phyloP scores from a whole-genome alignment of 2,329 filamentous ascomycete genomes.

The Anisogramma anomala region DNA sequence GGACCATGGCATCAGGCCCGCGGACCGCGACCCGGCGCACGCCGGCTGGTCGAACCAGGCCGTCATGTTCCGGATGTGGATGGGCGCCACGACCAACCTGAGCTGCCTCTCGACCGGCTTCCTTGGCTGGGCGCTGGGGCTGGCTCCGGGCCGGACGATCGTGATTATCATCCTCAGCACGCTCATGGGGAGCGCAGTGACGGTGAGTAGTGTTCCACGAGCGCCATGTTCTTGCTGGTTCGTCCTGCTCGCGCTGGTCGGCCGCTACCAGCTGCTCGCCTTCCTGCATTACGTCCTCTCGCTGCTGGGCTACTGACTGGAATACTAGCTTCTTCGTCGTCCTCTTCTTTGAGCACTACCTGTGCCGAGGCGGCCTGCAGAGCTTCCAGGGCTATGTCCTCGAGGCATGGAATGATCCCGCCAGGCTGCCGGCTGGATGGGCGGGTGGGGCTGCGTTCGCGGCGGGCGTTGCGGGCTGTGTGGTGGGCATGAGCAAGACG shows the following conservation, averaged over 20 bases:
- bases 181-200: constrained; percentile 30
- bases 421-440: constrained; percentile 31
- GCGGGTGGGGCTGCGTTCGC: constrained; percentile 33
- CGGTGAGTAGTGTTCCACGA: constrained; percentile 26
- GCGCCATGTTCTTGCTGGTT: constrained; percentile 33
- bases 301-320: constrained; percentile 41
- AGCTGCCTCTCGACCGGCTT: constrained; percentile 41
- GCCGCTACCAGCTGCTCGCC: constrained; percentile 29
- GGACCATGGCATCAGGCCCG: constrained; percentile 33
- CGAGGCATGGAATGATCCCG: constrained; percentile 35
- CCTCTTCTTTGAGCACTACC: constrained; percentile 35
- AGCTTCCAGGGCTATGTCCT: constrained; percentile 34
- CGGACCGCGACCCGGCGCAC: constrained; percentile 28
- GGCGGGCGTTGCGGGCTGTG: constrained; percentile 34
- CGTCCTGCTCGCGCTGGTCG: constrained; percentile 32
- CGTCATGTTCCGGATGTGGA: constrained; percentile 42
- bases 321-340: constrained; percentile 37
- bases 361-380: constrained; percentile 29
- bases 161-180: constrained; percentile 35
- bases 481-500: constrained; percentile 48
- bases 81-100: constrained; percentile 38
- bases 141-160: constrained; percentile 33
- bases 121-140: constrained; percentile 36
- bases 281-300: constrained; percentile 36
- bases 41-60: constrained; percentile 29